A percentile compares a stretch with the other conserved stretches of the same genome.
Conservation (phyloP, 1,139 yeast species). For the Debaryomyces singareniensis region DNA sequence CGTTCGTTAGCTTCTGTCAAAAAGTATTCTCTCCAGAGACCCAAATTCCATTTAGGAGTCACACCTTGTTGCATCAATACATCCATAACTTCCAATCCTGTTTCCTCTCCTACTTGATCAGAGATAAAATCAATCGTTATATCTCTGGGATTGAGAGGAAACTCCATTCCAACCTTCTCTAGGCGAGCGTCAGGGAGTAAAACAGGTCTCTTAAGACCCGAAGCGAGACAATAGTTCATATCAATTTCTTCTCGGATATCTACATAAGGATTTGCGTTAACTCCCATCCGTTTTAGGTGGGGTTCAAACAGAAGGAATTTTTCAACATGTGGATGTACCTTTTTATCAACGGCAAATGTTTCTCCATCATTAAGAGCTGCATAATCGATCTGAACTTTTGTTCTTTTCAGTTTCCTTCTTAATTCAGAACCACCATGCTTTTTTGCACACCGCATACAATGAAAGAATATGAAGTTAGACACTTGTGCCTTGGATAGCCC, state of each 20-base stretch:
- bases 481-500: conserved; percentile 30
- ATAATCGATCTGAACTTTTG: conserved; percentile 57
- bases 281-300: conserved; percentile 8
- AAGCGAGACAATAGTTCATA: conserved; percentile 24
- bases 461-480: conserved; percentile 41
- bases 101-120: conserved; percentile 55
- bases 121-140: conserved; percentile 55
- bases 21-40: conserved; percentile 72
- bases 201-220: conserved; percentile 22
- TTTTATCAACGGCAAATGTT: conserved; percentile 47
- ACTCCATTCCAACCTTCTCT: conserved; percentile 27
- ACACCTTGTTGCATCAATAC: conserved; percentile 72
- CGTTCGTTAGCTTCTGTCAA: conserved; percentile 37
- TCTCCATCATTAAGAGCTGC: conserved; percentile 78
- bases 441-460: conserved; percentile 45
- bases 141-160: conserved; percentile 28
- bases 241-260: conserved; percentile 24
- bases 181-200: conserved; percentile 25
- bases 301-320: conserved; percentile 21
- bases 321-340: conserved; percentile 57
- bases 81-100: conserved; percentile 79
- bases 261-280: conserved; percentile 6
- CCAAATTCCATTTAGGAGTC: conserved; percentile 61
- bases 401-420: conserved; percentile 53
- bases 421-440: conserved; percentile 47